Evolutionary conservation across 306 rosid genomes (phyloP).

Genomic region (Comarum palustre): DNA sequence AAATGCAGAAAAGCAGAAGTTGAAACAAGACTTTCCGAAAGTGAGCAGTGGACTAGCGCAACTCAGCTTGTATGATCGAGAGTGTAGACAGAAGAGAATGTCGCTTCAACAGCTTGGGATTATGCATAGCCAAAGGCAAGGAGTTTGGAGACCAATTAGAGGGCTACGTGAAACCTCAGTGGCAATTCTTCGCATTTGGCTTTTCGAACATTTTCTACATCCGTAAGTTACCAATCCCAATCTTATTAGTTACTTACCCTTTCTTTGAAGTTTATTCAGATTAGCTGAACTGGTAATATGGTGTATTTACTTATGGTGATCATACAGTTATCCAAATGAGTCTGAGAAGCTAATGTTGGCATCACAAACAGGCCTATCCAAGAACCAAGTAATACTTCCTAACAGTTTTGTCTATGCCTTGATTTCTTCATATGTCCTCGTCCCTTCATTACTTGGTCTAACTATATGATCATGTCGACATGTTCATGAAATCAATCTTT

Average conservation of each 20-base stretch:
- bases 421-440: background rate
- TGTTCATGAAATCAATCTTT: conserved; percentile 4
- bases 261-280: background rate
- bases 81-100: conserved; percentile 39
- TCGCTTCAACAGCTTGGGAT: conserved; percentile 70
- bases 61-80: conserved; percentile 62
- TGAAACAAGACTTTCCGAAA: conserved; percentile 58
- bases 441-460: background rate
- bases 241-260: background rate
- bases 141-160: conserved; percentile 78
- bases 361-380: conserved; percentile 74
- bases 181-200: conserved; percentile 77
- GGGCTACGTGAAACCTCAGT: conserved; percentile 86
- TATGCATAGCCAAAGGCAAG: conserved; percentile 65
- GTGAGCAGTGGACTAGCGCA: conserved; percentile 53
- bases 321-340: conserved; percentile 78
- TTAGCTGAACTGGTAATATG: background rate
- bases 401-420: conserved; percentile 2
- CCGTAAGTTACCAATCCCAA: conserved; percentile 51
- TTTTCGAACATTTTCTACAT: conserved; percentile 85
- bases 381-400: conserved; percentile 63
- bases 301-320: conserved; percentile 7
- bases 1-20: conserved; percentile 49
- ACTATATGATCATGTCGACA: conserved; percentile 14
- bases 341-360: conserved; percentile 71